These are phyloP conservation scores for Verticillium tricorpus DNA, from an alignment of 2,329 filamentous ascomycete genomes.

Conservation along the genomic window DNA sequence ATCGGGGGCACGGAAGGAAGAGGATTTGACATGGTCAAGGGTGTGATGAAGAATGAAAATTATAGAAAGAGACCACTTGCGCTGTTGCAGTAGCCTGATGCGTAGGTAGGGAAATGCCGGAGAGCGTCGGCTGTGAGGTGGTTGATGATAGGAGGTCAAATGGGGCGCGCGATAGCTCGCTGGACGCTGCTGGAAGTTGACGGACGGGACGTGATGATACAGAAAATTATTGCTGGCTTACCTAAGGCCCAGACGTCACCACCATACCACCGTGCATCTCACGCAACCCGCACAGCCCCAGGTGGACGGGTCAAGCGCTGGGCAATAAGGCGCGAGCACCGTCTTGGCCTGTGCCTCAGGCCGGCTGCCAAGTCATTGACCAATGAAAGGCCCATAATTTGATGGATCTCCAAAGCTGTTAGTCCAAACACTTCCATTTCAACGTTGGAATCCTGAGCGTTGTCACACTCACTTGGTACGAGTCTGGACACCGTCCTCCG, in stretches of 20 bases:
- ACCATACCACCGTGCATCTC: neutral
- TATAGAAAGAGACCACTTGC: neutral
- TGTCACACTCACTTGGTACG: neutral
- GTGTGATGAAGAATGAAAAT: slow-evolving; percentile 16
- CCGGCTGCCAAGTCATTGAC: neutral
- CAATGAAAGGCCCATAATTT: neutral
- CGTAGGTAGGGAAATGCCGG: neutral
- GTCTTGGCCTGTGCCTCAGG: neutral
- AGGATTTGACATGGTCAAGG: slow-evolving; percentile 36
- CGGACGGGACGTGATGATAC: neutral
- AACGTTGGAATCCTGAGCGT: neutral
- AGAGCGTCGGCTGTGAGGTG: neutral
- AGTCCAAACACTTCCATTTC: neutral
- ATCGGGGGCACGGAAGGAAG: slow-evolving; percentile 42
- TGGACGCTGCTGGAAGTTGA: neutral
- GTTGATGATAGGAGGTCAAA: neutral
- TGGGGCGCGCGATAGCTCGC: neutral
- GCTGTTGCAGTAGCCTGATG: neutral
- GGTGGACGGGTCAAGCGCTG: neutral
- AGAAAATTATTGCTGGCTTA: neutral
- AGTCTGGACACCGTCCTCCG: too few relatives aligned
- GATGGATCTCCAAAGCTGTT: neutral
- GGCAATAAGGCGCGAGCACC: neutral
- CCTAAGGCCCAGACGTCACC: neutral
- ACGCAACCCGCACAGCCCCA: neutral